Percentiles rank a stretch among this genome's conserved stretches.
These are phyloP conservation scores for Senecio squalidus DNA, from an alignment of 140 eudicot species.

Conservation along the genomic window DNA sequence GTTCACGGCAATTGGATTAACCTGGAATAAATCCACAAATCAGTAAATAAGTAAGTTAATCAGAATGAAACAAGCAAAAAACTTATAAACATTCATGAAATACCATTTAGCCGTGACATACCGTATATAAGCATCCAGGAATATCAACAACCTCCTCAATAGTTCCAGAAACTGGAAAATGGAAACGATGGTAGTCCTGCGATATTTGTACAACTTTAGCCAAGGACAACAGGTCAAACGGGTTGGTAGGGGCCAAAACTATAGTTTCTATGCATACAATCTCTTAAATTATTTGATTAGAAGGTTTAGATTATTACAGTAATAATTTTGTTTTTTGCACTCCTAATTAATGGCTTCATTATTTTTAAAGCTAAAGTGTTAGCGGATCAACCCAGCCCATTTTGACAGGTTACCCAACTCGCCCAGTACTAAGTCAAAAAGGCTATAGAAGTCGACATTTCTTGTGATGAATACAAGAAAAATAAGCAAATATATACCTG, in stretches of 20 bases:
- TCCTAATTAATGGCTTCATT: too few relatives aligned
- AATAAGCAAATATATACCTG: conserved; percentile 46
- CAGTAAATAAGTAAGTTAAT: too few relatives aligned
- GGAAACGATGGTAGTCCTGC: conserved; percentile 97
- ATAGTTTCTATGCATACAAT: too few relatives aligned
- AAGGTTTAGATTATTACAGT: too few relatives aligned
- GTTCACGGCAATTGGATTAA: conserved; percentile 95
- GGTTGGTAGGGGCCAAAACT: too few relatives aligned
- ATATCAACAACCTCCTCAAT: conserved; percentile 72
- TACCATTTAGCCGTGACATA: conserved; percentile 18
- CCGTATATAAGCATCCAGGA: conserved; percentile 92
- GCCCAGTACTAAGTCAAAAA: neutral
- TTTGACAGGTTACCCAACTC: too few relatives aligned
- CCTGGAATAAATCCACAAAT: conserved; percentile 45
- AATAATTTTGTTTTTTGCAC: too few relatives aligned
- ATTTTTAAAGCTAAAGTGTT: too few relatives aligned
- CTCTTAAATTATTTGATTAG: too few relatives aligned
- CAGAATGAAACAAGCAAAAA: neutral
- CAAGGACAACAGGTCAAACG: too few relatives aligned
- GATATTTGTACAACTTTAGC: conserved; percentile 8
- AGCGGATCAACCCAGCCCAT: too few relatives aligned
- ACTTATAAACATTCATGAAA: neutral
- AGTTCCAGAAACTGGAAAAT: conserved; percentile 84
- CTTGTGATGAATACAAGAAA: neutral
- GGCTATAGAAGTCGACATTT: neutral